These are phyloP conservation scores for Colletotrichum scovillei DNA, from an alignment of 2,329 filamentous ascomycete genomes.

Conservation along the genomic window DNA sequence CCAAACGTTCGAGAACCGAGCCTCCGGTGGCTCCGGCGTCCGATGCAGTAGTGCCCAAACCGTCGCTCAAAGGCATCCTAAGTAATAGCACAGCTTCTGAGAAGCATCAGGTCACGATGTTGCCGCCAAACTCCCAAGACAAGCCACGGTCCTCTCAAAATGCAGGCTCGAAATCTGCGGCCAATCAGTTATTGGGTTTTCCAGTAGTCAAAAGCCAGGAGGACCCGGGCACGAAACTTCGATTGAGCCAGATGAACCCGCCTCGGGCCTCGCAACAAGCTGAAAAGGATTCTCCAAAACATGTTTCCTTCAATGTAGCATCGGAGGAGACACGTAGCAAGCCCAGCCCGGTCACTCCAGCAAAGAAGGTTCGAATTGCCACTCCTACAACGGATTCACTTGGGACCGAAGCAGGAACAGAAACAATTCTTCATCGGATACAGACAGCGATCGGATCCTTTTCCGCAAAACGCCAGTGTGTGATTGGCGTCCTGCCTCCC, in stretches of 20 bases:
- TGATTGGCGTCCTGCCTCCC: slow-evolving; percentile 47
- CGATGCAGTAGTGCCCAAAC: background rate
- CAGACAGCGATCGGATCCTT: slow-evolving; percentile 17
- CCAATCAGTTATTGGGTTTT: slow-evolving; percentile 67
- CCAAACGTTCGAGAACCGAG: slow-evolving; percentile 14
- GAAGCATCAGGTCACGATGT: slow-evolving; percentile 8
- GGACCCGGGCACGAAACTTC: slow-evolving; percentile 70
- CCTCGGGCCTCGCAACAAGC: slow-evolving; percentile 9
- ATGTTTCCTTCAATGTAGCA: slow-evolving; percentile 46
- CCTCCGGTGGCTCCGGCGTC: background rate
- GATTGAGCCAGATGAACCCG: slow-evolving; percentile 69
- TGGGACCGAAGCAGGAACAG: slow-evolving; percentile 19
- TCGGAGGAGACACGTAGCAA: slow-evolving; percentile 23
- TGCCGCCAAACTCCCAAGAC: slow-evolving; percentile 10
- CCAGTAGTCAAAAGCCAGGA: slow-evolving; percentile 82
- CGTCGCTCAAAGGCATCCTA: background rate
- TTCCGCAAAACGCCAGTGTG: slow-evolving; percentile 42
- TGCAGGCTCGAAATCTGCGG: slow-evolving; percentile 37
- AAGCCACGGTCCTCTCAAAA: slow-evolving; percentile 19
- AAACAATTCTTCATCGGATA: slow-evolving; percentile 3
- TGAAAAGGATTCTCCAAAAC: slow-evolving; percentile 42
- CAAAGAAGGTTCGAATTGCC: slow-evolving; percentile 10
- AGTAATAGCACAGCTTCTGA: background rate
- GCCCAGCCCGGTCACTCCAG: slow-evolving; percentile 22
- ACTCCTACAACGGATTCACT: slow-evolving; percentile 32